Percentiles rank a stretch among this genome's conserved stretches.
These are phyloP conservation scores for Penicillium sp. DNA, from an alignment of 2,329 filamentous ascomycete genomes.

Conservation along the genomic window DNA sequence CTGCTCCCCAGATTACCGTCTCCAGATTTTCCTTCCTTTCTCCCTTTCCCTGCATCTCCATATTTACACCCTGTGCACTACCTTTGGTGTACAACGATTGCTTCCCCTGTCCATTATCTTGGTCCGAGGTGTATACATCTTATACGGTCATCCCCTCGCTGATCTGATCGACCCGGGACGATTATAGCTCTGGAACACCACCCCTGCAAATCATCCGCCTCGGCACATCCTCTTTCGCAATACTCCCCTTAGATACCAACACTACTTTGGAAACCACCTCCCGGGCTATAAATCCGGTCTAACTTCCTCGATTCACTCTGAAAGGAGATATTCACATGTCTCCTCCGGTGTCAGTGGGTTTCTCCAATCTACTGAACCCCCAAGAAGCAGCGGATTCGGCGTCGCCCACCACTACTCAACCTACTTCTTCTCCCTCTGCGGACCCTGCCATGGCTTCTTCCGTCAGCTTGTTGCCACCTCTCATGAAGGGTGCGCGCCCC, in stretches of 20 bases:
- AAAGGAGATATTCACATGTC: slow-evolving; percentile 66
- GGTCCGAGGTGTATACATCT: background rate
- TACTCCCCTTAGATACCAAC: background rate
- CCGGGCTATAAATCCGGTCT: slow-evolving; percentile 25
- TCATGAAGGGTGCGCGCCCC: slow-evolving; percentile 55
- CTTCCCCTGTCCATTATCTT: background rate
- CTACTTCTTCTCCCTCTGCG: slow-evolving; percentile 27
- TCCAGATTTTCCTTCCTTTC: slow-evolving; percentile 28
- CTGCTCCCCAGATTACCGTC: slow-evolving; percentile 35
- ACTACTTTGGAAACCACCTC: background rate
- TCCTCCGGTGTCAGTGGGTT: slow-evolving; percentile 72
- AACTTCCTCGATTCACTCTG: slow-evolving; percentile 14
- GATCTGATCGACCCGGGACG: slow-evolving; percentile 34
- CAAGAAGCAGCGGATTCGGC: slow-evolving; percentile 42
- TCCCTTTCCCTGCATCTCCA: slow-evolving; percentile 13
- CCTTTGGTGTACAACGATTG: background rate
- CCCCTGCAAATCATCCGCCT: slow-evolving; percentile 22
- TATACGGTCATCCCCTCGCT: slow-evolving; percentile 24
- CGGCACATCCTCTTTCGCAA: background rate
- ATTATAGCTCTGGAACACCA: slow-evolving; percentile 27
- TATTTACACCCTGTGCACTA: slow-evolving; percentile 4
- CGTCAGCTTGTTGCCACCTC: slow-evolving; percentile 50
- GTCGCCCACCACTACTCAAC: slow-evolving; percentile 28
- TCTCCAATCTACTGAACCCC: slow-evolving; percentile 74
- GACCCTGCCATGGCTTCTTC: slow-evolving; percentile 48